Conservation (phyloP, 768 basidiomycete genomes). For the Tephrocybe sp. region DNA sequence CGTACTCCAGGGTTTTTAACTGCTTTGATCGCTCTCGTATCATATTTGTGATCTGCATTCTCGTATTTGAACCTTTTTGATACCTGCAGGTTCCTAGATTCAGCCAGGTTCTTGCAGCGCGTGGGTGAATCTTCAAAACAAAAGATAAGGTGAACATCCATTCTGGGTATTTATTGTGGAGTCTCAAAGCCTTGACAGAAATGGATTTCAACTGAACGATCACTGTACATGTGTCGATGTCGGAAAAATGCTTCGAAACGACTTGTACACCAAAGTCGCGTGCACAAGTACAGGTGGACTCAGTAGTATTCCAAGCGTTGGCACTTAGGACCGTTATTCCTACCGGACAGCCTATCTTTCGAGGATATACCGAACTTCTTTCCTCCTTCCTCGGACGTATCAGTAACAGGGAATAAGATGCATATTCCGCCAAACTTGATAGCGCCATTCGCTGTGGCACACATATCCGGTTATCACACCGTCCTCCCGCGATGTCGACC, state of each 20-base stretch:
- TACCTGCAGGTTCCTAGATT: too few relatives aligned
- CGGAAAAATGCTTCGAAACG: too few relatives aligned
- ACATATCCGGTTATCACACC: slow-evolving; percentile 11
- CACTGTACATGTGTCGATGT: too few relatives aligned
- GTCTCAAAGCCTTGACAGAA: background rate
- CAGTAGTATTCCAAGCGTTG: background rate
- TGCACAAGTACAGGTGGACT: background rate
- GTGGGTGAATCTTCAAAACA: too few relatives aligned
- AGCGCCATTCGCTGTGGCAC: background rate
- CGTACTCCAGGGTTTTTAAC: too few relatives aligned
- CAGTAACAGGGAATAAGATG: background rate
- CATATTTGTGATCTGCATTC: too few relatives aligned
- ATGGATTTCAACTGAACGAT: too few relatives aligned
- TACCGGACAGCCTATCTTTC: slow-evolving; percentile 1
- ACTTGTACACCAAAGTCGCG: background rate
- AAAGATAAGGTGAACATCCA: too few relatives aligned
- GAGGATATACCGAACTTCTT: background rate
- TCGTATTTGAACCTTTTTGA: too few relatives aligned
- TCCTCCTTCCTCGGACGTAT: background rate
- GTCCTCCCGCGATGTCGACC: slow-evolving; percentile 2
- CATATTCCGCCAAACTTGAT: background rate
- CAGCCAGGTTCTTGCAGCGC: too few relatives aligned
- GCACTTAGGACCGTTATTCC: background rate
- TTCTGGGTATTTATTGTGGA: background rate
- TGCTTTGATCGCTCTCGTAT: too few relatives aligned